Evolutionary conservation across 2,329 filamentous ascomycete genomes (phyloP), one percentile per base, ranked within the genome.

Genomic region (Apiospora sp.): DNA sequence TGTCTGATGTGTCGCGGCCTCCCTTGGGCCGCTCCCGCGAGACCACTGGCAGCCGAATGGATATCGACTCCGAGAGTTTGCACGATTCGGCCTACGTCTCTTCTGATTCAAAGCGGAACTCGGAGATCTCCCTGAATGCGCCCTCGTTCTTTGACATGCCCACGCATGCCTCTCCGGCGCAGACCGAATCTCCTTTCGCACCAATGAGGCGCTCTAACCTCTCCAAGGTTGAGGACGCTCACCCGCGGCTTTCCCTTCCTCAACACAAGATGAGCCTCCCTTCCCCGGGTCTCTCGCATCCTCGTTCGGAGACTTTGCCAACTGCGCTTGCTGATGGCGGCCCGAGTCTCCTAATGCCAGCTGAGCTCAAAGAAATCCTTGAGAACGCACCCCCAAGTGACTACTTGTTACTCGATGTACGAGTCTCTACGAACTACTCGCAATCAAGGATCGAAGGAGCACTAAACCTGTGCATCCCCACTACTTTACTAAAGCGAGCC

Each of bases 381-480:
- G 83, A 87, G 68, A 79, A 78, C 3, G 76, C 82, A 3, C 71
- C 79, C 0, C 78, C 82, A 12, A 78, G 82, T 10, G 83, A 86
- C 0, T 76, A 94, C 0, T 84, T 99, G 44, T 80, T 98, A 1
- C 85, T 99, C 5, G 96, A 99, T 80, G 89, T 98, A 30, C 91
- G 96, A 51, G 95, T 97, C 0, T 94, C 92, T 41, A 94, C 95
- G 27, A 94, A 96, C 76, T 98, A 93, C 79, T 89, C 91, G 0
- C 87, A 90, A 67, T 92, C 93, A 30, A 91, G 93, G 43, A 93
- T 98, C 71, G 85, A 87, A 69, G 92, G 92, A n/a, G 94, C 96
- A 0, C 84, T 99, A 44, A 98, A 97, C 80, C 86, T 99, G 6
- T 98, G 96, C 80, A 97, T 98, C 74, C 96, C 96, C 0, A 98